Evolutionary conservation across 805 yeast species (phyloP).

Genomic region (Wickerhamiella siamensis): DNA sequence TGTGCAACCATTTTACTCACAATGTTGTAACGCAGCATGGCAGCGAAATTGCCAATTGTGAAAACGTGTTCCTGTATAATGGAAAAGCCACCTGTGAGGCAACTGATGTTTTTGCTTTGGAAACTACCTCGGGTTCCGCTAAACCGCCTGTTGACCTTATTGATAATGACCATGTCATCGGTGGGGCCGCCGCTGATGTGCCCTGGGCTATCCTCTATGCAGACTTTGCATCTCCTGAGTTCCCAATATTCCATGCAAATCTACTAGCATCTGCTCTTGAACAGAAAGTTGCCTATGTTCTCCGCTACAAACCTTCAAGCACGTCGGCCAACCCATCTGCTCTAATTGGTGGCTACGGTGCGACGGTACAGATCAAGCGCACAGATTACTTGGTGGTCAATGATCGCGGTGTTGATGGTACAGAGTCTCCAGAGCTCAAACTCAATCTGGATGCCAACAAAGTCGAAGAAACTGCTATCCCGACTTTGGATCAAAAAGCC

Average conservation of each 20-base stretch:
- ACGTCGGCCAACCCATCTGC: constrained; percentile 6
- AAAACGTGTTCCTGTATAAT: constrained; percentile 39
- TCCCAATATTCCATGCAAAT: constrained; percentile 43
- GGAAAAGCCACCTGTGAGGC: constrained; percentile 45
- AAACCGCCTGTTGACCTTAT: constrained; percentile 10
- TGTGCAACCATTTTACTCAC: constrained; percentile 37
- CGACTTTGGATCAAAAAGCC: constrained; percentile 20
- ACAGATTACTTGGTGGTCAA: constrained; percentile 55
- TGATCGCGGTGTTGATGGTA: constrained; percentile 31
- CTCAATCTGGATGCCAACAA: constrained; percentile 15
- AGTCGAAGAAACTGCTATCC: constrained; percentile 16
- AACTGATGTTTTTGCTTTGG: constrained; percentile 68
- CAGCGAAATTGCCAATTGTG: constrained; percentile 27
- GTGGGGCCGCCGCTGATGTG: constrained; percentile 26
- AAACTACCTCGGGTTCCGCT: constrained; percentile 29
- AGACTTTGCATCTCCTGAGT: constrained; percentile 35
- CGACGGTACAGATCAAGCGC: constrained; percentile 45
- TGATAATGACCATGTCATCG: constrained; percentile 53
- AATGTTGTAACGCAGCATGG: constrained; percentile 23
- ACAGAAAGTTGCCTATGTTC: constrained; percentile 57
- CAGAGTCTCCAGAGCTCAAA: constrained; percentile 4
- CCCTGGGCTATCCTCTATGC: constrained; percentile 60
- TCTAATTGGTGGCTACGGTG: constrained; percentile 45
- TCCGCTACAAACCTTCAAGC: constrained; percentile 49
- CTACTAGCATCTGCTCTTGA: constrained; percentile 43